Conservation (phyloP, 345 rosid genomes). For the Sonneratia alba region DNA sequence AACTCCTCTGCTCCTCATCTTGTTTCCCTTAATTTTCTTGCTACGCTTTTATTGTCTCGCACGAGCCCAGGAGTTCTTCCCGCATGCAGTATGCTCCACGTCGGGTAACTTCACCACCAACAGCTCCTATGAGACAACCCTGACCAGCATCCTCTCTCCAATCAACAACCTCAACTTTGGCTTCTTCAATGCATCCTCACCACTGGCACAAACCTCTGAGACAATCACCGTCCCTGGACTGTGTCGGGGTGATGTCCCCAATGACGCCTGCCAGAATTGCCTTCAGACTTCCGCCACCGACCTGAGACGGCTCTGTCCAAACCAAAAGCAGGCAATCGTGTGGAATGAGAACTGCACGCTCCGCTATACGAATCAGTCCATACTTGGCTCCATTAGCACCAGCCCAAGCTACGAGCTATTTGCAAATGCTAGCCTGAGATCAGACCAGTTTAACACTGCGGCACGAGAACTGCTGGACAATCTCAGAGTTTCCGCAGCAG, state of each 20-base stretch:
- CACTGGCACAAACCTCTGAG: not conserved
- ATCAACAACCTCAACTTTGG: slow-evolving; percentile 1
- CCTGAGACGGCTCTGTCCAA: slow-evolving; percentile 1
- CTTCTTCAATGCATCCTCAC: not conserved
- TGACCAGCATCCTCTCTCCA: slow-evolving; percentile 1
- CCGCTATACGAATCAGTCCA: not conserved
- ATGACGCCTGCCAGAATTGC: not conserved
- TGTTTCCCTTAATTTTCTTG: not conserved
- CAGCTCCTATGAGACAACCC: slow-evolving; percentile 3
- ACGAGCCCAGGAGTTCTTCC: fast-evolving
- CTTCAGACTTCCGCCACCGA: not conserved
- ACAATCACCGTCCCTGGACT: not conserved
- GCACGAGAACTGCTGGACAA: not conserved
- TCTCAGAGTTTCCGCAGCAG: not conserved
- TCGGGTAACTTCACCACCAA: slow-evolving; percentile 7
- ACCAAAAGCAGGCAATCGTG: slow-evolving; percentile 5
- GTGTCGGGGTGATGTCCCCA: not conserved
- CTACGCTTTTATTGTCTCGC: not conserved
- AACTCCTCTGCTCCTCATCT: not conserved
- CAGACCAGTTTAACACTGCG: not conserved
- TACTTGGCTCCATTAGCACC: not conserved
- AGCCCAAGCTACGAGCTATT: not conserved
- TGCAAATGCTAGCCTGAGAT: fast-evolving
- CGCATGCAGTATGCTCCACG: not conserved
- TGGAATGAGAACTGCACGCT: not conserved